Evolutionary conservation across 768 basidiomycete genomes (phyloP), one percentile per base, ranked within the genome.

Genomic region (Mrakia hoshinonis): DNA sequence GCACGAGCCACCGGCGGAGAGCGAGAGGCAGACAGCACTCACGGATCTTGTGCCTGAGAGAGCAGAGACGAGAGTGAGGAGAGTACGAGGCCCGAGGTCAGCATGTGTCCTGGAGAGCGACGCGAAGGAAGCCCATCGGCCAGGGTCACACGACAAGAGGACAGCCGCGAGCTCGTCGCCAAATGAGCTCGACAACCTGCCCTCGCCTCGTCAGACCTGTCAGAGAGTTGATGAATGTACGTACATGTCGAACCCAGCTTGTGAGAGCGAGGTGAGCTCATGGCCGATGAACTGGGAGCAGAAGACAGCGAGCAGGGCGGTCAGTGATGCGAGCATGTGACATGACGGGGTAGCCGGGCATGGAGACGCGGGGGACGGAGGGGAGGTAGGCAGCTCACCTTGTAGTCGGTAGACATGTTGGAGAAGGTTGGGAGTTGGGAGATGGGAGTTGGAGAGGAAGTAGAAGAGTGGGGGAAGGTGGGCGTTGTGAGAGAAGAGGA

Each of bases 191-290:
- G n/a, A n/a, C n/a, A n/a, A n/a, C 13, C 24, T 15, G 26, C 4
- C 29, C 29, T 29, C 31, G 4, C 55, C 26, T 36, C 26, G 24
- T 46, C 24, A 7, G n/a, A n/a, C n/a, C n/a, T n/a, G n/a, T n/a
- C n/a, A n/a, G n/a, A n/a, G n/a, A n/a, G n/a, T n/a, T n/a, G n/a
- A n/a, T n/a, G n/a, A n/a, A n/a, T n/a, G n/a, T 15, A 67, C 70
- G 34, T 34, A 72, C 89, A 98, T 96, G 83, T 99, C 95, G 82
- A 99, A 98, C 73, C 96, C 96, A 70, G 96, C 95, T 81, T 96
- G 90, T 48, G 95, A 98, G 86, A 96, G 96, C 82, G 93, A 91
- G 79, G 92, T 90, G 77, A 98, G 85, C 79, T 98, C 94, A 76
- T 85, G 87, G 77, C 91, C 92, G 77, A 95, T 88, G 79, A 67